A percentile compares a stretch with the other conserved stretches of the same genome.
phyloP scores from a whole-genome alignment of 169 alveolate species.

The Plasmodium cynomolgi region DNA sequence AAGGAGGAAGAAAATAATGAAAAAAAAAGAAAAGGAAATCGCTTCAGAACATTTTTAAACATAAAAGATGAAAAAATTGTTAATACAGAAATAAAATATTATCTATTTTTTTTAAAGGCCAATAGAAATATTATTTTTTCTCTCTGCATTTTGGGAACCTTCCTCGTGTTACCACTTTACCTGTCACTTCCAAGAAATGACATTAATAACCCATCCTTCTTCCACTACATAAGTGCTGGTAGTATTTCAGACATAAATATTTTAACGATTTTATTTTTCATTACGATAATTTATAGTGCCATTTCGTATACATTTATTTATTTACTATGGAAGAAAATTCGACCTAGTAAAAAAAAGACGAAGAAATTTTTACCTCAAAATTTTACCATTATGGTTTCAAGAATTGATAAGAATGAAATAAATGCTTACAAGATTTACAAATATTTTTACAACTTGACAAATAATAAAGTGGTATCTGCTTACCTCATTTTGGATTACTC shows the following conservation, averaged over 20 bases:
- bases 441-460: constrained; percentile 59
- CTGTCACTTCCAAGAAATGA: constrained; percentile 57
- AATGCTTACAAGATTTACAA: constrained; percentile 68
- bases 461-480: constrained; percentile 71
- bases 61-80: constrained; percentile 74
- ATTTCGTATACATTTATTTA: constrained; percentile 61
- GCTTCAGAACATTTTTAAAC: constrained; percentile 61
- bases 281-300: constrained; percentile 71
- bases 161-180: constrained; percentile 63
- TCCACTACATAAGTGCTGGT: constrained; percentile 74
- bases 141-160: constrained; percentile 64
- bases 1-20: constrained; percentile 11
- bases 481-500: constrained; percentile 69
- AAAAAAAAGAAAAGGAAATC: not conserved
- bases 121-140: constrained; percentile 71
- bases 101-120: constrained; percentile 65
- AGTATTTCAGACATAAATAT: constrained; percentile 61
- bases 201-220: constrained; percentile 56
- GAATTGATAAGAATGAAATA: constrained; percentile 56
- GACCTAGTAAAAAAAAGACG: constrained; percentile 64
- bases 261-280: constrained; percentile 40
- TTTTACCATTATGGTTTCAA: constrained; percentile 74
- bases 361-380: constrained; percentile 66
- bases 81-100: constrained; percentile 73
- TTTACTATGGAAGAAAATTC: constrained; percentile 54